These are phyloP conservation scores for Scedosporium dehoogii DNA, from an alignment of 2,329 filamentous ascomycete species.

Conservation along the genomic window DNA sequence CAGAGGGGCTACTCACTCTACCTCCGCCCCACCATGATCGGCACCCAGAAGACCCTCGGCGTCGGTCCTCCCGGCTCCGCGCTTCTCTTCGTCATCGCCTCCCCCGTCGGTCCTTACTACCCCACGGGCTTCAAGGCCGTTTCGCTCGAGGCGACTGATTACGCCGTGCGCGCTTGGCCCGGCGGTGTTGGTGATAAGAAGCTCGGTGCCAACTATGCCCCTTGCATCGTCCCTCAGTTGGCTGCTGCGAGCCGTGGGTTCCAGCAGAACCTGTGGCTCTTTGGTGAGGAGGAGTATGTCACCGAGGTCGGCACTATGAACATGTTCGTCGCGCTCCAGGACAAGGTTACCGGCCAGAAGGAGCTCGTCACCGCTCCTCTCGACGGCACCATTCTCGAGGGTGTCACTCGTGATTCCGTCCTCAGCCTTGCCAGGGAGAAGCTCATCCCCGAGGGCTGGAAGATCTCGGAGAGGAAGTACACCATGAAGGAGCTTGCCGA, in stretches of 20 bases:
- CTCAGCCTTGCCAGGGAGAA: slow-evolving; percentile 77
- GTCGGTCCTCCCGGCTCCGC: slow-evolving; percentile 88
- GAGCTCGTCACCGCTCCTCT: slow-evolving; percentile 92
- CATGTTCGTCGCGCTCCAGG: slow-evolving; percentile 77
- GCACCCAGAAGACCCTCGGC: slow-evolving; percentile 88
- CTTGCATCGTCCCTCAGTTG: slow-evolving; percentile 92
- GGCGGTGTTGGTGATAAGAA: slow-evolving; percentile 98
- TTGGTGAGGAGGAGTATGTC: slow-evolving; percentile 88
- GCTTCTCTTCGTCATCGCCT: slow-evolving; percentile 89
- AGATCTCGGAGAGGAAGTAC: slow-evolving; percentile 78
- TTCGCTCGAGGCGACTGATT: slow-evolving; percentile 89
- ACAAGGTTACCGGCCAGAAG: slow-evolving; percentile 80
- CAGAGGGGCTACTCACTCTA: slow-evolving; percentile 88
- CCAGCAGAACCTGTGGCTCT: slow-evolving; percentile 98
- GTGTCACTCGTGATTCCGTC: slow-evolving; percentile 87
- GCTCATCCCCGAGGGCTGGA: slow-evolving; percentile 79
- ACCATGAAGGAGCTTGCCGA: slow-evolving; percentile 80
- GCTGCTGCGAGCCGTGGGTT: slow-evolving; percentile 84
- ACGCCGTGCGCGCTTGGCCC: slow-evolving; percentile 94
- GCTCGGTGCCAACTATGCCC: slow-evolving; percentile 97
- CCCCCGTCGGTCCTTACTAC: slow-evolving; percentile 95
- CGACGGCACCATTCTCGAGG: slow-evolving; percentile 92
- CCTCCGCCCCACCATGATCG: slow-evolving; percentile 92
- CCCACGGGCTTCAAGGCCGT: slow-evolving; percentile 97
- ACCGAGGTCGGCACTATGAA: slow-evolving; percentile 99